These are phyloP conservation scores for Anthracocystis walkeri DNA, from an alignment of 1,284 basidiomycete species.

Conservation along the genomic window DNA sequence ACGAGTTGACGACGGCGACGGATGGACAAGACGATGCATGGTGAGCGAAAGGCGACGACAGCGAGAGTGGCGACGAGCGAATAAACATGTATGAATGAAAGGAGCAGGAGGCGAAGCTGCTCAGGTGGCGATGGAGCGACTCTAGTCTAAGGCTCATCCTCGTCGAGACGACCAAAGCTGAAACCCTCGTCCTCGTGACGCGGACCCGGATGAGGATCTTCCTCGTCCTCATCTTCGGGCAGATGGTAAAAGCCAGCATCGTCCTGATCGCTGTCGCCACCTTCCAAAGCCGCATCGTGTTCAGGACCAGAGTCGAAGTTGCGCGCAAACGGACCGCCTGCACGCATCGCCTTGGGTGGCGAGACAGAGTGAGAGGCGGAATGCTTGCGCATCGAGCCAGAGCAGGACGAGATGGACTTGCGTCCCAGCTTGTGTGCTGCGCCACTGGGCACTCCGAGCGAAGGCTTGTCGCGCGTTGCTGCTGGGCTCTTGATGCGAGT, in stretches of 20 bases:
- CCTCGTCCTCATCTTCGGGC: conserved; percentile 29
- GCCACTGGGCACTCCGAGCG: conserved; percentile 39
- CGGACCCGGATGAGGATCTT: conserved; percentile 33
- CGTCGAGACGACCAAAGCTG: conserved; percentile 35
- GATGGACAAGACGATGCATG: background rate
- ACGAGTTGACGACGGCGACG: background rate
- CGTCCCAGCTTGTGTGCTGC: conserved; percentile 45
- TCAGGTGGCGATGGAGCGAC: background rate
- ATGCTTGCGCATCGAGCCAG: conserved; percentile 41
- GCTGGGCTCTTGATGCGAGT: conserved; percentile 21
- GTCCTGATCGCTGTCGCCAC: conserved; percentile 41
- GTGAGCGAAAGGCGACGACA: background rate
- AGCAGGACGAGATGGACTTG: conserved; percentile 53
- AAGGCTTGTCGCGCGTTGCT: conserved; percentile 31
- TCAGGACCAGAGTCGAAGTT: conserved; percentile 34
- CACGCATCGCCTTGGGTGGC: conserved; percentile 32
- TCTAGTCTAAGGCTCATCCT: conserved; percentile 23
- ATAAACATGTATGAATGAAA: background rate
- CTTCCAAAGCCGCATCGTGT: conserved; percentile 40
- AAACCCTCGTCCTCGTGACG: conserved; percentile 40
- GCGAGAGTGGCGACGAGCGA: background rate
- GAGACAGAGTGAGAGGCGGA: conserved; percentile 34
- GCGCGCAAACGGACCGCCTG: conserved; percentile 39
- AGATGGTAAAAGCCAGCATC: conserved; percentile 17
- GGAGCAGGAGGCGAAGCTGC: background rate